These are phyloP conservation scores for Salicornia ramosissima DNA, from an alignment of 148 eudicot species.

Conservation along the genomic window DNA sequence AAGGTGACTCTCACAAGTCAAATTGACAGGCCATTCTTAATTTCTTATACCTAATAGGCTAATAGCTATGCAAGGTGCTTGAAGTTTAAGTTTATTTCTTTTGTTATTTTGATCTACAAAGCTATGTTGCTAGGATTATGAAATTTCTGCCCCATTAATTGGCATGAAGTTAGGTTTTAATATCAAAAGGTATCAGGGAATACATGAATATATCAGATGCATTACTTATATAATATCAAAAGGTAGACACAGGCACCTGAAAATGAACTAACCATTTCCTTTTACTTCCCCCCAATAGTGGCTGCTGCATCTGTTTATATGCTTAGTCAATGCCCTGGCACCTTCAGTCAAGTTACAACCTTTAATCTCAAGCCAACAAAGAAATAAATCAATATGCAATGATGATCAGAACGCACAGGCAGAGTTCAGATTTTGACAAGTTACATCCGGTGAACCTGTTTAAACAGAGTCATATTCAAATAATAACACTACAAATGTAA, in stretches of 20 bases:
- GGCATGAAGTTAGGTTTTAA: not conserved
- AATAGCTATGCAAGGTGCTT: not conserved
- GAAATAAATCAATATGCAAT: constrained; percentile 3
- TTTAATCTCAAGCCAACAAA: constrained; percentile 54
- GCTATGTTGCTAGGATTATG: not conserved
- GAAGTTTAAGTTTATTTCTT: not conserved
- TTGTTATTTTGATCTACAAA: not conserved
- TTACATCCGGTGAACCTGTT: not conserved
- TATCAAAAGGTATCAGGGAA: not conserved
- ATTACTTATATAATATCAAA: constrained; percentile 12
- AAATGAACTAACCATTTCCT: constrained; percentile 61
- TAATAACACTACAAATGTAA: not conserved
- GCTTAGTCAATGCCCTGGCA: constrained; percentile 88
- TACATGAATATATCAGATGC: not conserved
- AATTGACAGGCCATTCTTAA: not conserved
- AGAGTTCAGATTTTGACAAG: not conserved
- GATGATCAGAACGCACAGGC: not conserved
- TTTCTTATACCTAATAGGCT: not conserved
- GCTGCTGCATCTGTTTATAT: constrained; percentile 56
- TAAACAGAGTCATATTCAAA: too few species aligned
- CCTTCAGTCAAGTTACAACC: constrained; percentile 72
- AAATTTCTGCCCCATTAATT: not conserved
- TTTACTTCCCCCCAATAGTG: constrained; percentile 58
- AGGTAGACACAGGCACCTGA: not conserved
- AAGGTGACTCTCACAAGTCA: not conserved